phyloP scores from a whole-genome alignment of 179 eudicot genomes.

The Beta corolliflora region DNA sequence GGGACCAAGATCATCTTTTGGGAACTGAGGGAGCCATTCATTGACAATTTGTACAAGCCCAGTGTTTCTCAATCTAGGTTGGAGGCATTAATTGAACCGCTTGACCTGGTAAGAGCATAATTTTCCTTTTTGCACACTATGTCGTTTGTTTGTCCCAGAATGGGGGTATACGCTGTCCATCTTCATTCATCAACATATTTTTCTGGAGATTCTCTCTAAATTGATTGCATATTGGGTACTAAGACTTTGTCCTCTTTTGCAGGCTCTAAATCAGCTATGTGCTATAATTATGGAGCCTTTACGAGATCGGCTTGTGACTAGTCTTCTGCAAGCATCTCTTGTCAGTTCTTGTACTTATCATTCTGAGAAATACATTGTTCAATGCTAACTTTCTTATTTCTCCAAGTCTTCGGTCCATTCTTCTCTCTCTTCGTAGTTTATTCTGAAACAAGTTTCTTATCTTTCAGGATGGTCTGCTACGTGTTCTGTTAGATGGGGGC shows the following conservation, averaged over 20 bases:
- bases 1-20: slow-evolving; percentile 95
- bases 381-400: background rate
- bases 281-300: slow-evolving; percentile 81
- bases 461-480: slow-evolving; percentile 84
- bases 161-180: background rate
- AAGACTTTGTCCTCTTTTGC: slow-evolving; percentile 25
- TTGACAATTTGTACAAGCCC: slow-evolving; percentile 85
- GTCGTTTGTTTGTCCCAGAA: background rate
- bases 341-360: slow-evolving; percentile 39
- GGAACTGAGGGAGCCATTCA: slow-evolving; percentile 91
- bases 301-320: slow-evolving; percentile 92
- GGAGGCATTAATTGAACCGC: slow-evolving; percentile 81
- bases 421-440: background rate
- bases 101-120: slow-evolving; percentile 70
- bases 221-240: background rate
- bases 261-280: slow-evolving; percentile 92
- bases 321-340: slow-evolving; percentile 96
- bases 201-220: background rate
- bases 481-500: slow-evolving; percentile 95
- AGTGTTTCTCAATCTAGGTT: slow-evolving; percentile 83
- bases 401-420: background rate
- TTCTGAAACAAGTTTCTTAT: slow-evolving; percentile 9
- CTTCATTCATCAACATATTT: background rate
- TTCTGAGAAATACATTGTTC: background rate
- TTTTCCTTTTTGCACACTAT: background rate